A percentile compares a stretch with the other conserved stretches of the same genome.
phyloP scores from a whole-genome alignment of 2,329 filamentous ascomycete species.

The Ascochyta koolunga region DNA sequence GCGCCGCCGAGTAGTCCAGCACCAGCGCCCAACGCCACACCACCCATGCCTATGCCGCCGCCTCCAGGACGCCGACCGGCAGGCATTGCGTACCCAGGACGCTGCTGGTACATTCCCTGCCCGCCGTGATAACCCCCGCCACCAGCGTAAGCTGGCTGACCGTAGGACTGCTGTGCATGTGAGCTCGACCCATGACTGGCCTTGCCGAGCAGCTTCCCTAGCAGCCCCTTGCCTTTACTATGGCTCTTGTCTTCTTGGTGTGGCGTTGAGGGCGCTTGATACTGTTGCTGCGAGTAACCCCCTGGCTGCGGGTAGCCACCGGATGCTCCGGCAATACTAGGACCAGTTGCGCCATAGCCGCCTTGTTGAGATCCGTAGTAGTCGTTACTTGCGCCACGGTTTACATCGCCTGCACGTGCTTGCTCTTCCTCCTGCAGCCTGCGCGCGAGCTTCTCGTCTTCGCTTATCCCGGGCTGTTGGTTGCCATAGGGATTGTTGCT shows the following conservation, averaged over 20 bases:
- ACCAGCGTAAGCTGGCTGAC: constrained; percentile 29
- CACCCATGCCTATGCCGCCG: constrained; percentile 69
- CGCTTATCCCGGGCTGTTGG: constrained; percentile 52
- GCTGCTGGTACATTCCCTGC: constrained; percentile 14
- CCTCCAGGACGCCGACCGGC: constrained; percentile 25
- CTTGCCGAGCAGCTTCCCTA: constrained; percentile 62
- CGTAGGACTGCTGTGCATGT: constrained; percentile 35
- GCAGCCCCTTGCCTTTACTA: constrained; percentile 49
- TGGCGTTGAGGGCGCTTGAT: constrained; percentile 17
- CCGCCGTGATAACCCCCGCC: constrained; percentile 42
- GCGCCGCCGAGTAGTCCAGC: constrained; percentile 81
- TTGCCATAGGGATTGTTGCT: constrained; percentile 73
- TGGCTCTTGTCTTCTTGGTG: constrained; percentile 37
- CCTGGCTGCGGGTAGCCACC: constrained; percentile 39
- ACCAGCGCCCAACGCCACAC: constrained; percentile 77
- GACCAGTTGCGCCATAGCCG: constrained; percentile 15
- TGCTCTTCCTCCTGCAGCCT: constrained; percentile 86
- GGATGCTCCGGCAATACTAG: constrained; percentile 1
- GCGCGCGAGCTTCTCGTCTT: constrained; percentile 76
- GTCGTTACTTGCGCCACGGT: constrained; percentile 54
- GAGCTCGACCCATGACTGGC: constrained; percentile 46
- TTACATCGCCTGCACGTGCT: constrained; percentile 57
- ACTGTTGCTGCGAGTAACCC: neutral
- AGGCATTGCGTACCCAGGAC: constrained; percentile 29
- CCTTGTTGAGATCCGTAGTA: constrained; percentile 52